phyloP scores from a whole-genome alignment of 2,329 filamentous ascomycete genomes.

The Chaetothyriales sp. region DNA sequence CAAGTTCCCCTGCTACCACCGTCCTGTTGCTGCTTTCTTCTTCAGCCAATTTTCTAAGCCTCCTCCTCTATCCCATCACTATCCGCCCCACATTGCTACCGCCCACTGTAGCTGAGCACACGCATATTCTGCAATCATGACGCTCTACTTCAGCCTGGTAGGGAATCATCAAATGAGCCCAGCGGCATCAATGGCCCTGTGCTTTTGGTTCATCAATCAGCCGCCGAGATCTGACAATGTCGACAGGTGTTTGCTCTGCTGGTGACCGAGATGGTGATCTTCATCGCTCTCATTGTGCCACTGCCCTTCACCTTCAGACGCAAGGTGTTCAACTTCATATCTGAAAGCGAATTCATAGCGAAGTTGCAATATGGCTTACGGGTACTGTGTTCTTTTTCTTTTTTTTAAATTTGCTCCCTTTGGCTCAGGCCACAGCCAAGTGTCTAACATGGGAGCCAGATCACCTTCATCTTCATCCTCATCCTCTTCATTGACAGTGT shows the following conservation, averaged over 20 bases:
- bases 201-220: not conserved
- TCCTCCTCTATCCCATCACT: not conserved
- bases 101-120: not conserved
- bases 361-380: conserved; percentile 97
- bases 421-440: not conserved
- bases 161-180: not conserved
- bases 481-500: conserved; percentile 97
- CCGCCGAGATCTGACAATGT: conserved; percentile 3
- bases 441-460: conserved; percentile 35
- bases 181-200: conserved; percentile 13
- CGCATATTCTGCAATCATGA: conserved; percentile 39
- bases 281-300: conserved; percentile 49
- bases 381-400: conserved; percentile 30
- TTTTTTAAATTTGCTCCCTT: not conserved
- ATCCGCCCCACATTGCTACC: not conserved
- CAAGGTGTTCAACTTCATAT: conserved; percentile 91
- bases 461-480: conserved; percentile 96
- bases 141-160: conserved; percentile 48
- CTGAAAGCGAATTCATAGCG: conserved; percentile 68
- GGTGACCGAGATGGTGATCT: conserved; percentile 38
- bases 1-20: not conserved
- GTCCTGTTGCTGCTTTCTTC: not conserved
- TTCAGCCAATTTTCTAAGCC: not conserved
- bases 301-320: conserved; percentile 77
- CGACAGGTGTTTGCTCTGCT: conserved; percentile 36